Conservation (phyloP, 2,329 filamentous ascomycete genomes). For the Cladosporium velox region DNA sequence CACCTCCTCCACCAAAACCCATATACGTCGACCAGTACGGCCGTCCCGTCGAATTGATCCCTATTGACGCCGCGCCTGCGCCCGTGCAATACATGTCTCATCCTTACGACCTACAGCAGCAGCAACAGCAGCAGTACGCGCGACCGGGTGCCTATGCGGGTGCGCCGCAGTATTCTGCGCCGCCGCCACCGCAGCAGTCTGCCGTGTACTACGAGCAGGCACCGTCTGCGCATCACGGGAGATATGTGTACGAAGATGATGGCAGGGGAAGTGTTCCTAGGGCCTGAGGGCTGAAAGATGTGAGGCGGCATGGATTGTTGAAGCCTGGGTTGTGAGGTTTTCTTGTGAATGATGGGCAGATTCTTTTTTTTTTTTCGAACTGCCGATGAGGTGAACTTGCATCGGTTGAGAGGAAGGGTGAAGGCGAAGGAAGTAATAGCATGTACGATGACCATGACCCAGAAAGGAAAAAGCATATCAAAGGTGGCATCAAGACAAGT, state of each 20-base stretch:
- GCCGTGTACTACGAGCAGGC: constrained; percentile 1
- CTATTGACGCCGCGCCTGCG: constrained; percentile 32
- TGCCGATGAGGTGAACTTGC: background rate
- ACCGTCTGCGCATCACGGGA: background rate
- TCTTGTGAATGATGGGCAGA: background rate
- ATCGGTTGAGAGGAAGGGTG: background rate
- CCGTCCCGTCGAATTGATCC: constrained; percentile 32
- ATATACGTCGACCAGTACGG: constrained; percentile 40
- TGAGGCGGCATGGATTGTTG: background rate
- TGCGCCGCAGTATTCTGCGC: background rate
- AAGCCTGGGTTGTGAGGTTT: background rate
- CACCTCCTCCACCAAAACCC: constrained; percentile 27
- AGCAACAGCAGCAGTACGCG: constrained; percentile 10
- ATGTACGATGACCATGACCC: background rate
- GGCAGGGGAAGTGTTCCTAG: constrained; percentile 16
- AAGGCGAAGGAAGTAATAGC: background rate
- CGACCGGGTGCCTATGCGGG: constrained; percentile 1
- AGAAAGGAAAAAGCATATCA: background rate
- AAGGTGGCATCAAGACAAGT: background rate
- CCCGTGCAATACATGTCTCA: constrained; percentile 32
- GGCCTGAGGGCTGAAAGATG: background rate
- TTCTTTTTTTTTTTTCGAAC: background rate
- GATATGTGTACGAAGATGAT: constrained; percentile 13
- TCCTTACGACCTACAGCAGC: constrained; percentile 32
- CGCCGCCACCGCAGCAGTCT: background rate